A percentile compares a stretch with the other conserved stretches of the same genome.
These are phyloP conservation scores for Arthrobotrys conoides DNA, from an alignment of 2,329 filamentous ascomycete genomes.

Conservation along the genomic window DNA sequence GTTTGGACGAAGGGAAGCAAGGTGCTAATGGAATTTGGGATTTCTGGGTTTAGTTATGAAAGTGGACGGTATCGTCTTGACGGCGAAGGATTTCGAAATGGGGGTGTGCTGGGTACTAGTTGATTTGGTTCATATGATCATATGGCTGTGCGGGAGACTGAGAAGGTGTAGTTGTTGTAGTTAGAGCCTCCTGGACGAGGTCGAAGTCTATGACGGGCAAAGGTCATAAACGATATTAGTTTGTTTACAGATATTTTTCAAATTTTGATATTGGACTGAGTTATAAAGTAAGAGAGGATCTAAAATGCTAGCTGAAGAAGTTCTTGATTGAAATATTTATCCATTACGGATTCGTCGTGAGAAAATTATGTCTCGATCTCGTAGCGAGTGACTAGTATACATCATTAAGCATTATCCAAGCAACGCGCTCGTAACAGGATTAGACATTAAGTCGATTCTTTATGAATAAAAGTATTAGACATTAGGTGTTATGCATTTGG, in stretches of 20 bases:
- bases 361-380: background rate
- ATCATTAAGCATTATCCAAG: constrained; percentile 33
- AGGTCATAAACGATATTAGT: too few relatives aligned
- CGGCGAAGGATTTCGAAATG: background rate
- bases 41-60: background rate
- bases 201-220: too few relatives aligned
- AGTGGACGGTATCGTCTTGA: background rate
- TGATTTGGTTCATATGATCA: background rate
- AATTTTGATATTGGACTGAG: too few relatives aligned
- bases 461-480: background rate
- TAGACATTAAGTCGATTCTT: constrained; percentile 1
- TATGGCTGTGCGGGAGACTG: background rate
- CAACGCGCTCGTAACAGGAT: background rate
- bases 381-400: constrained; percentile 4
- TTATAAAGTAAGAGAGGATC: too few relatives aligned
- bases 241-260: too few relatives aligned
- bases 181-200: too few relatives aligned
- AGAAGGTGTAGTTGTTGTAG: background rate
- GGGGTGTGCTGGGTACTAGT: background rate
- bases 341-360: background rate
- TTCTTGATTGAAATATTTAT: background rate
- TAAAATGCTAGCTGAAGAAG: too few relatives aligned
- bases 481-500: background rate
- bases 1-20: too few relatives aligned
- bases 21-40: background rate